A percentile compares a stretch with the other conserved stretches of the same genome.
Conservation (phyloP, 208 protist species). For the Trypanosoma mega region DNA sequence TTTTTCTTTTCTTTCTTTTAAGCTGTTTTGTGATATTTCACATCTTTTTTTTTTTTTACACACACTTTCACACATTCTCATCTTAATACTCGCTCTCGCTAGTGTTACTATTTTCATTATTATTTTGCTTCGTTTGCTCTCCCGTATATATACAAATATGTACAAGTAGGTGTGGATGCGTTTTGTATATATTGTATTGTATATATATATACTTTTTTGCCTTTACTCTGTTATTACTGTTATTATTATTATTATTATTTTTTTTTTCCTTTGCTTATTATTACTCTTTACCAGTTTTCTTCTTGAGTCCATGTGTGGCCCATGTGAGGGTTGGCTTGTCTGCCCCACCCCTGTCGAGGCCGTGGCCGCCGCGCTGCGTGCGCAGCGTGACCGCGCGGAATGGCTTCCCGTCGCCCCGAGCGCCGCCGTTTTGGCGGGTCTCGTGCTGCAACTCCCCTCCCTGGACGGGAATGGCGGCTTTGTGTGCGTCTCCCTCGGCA, state of each 20-base stretch:
- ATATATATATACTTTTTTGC: no score
- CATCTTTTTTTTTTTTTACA: slow-evolving; percentile 14
- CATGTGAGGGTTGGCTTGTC: neutral
- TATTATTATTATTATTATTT: neutral
- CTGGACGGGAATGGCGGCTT: slow-evolving; percentile 24
- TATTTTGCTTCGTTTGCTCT: no score
- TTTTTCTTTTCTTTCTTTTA: slow-evolving; percentile 7
- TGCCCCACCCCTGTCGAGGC: slow-evolving; percentile 17
- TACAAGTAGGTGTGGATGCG: no score
- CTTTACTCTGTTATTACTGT: slow-evolving; percentile 10
- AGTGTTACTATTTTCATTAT: neutral
- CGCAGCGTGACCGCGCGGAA: slow-evolving; percentile 1
- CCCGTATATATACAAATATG: no score
- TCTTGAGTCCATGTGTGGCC: slow-evolving; percentile 12
- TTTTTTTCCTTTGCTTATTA: no score
- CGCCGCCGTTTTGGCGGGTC: slow-evolving; percentile 38
- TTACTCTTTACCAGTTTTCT: no score
- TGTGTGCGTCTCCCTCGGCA: slow-evolving; percentile 77
- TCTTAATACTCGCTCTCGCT: no score
- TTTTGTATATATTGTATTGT: no score
- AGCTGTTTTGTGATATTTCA: slow-evolving; percentile 6
- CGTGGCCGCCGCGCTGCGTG: slow-evolving; percentile 17
- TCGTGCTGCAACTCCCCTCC: slow-evolving; percentile 41
- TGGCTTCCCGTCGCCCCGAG: slow-evolving; percentile 13
- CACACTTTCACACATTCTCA: no score